A percentile compares a stretch with the other conserved stretches of the same genome.
phyloP scores from a whole-genome alignment of 306 rosid genomes.

The Castanopsis chinensis region DNA sequence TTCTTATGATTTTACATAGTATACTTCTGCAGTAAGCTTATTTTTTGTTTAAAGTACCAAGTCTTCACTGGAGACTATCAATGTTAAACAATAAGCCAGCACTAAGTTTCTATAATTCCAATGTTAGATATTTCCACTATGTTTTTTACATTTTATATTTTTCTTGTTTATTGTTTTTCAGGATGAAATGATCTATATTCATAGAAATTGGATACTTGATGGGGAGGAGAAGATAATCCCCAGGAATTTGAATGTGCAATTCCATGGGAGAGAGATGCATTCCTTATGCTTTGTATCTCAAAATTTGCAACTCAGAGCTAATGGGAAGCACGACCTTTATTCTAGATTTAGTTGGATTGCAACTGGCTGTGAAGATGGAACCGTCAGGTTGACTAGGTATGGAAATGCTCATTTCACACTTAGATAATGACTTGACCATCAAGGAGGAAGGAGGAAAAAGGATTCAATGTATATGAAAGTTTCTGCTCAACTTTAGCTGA shows the following conservation, averaged over 20 bases:
- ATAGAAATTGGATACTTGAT: slow-evolving; percentile 53
- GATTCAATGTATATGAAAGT: not conserved
- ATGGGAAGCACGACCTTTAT: slow-evolving; percentile 25
- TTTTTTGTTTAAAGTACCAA: not conserved
- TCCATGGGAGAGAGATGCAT: slow-evolving; percentile 98
- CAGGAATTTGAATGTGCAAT: slow-evolving; percentile 77
- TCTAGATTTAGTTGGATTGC: slow-evolving; percentile 72
- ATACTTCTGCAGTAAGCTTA: not conserved
- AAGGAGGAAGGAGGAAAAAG: not conserved
- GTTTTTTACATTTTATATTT: not conserved
- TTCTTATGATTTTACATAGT: not conserved
- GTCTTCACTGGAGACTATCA: no score
- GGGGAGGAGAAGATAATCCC: slow-evolving; percentile 57
- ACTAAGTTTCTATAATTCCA: not conserved
- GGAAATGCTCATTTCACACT: slow-evolving; percentile 20
- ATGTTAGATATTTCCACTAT: not conserved
- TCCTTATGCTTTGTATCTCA: slow-evolving; percentile 72
- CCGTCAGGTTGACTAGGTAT: slow-evolving; percentile 91
- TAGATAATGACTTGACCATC: not conserved
- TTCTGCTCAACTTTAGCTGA: not conserved
- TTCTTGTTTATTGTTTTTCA: slow-evolving; percentile 25
- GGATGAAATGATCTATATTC: slow-evolving; percentile 84
- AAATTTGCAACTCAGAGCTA: slow-evolving; percentile 36
- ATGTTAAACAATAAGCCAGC: not conserved
- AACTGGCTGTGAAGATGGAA: slow-evolving; percentile 98